A percentile compares a stretch with the other conserved stretches of the same genome.
These are phyloP conservation scores for Coemansia sp. DNA, from an alignment of 192 early-diverging fungal genomes.

Conservation along the genomic window DNA sequence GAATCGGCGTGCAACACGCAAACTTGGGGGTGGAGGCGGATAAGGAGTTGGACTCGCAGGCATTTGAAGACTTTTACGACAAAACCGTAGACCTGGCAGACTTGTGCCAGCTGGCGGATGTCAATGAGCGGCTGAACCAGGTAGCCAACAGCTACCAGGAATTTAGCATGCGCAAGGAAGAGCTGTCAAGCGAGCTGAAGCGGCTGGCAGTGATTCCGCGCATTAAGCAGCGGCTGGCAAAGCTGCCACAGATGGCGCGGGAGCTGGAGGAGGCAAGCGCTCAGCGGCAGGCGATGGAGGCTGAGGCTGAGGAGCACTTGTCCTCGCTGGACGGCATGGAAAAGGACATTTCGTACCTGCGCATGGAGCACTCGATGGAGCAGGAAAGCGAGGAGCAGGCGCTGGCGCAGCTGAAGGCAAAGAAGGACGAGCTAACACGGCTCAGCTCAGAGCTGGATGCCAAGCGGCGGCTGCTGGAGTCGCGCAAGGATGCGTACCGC, in stretches of 20 bases:
- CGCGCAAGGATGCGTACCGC: slow-evolving; percentile 35
- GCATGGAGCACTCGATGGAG: slow-evolving; percentile 50
- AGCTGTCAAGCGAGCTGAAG: slow-evolving; percentile 45
- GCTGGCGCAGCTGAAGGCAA: slow-evolving; percentile 28
- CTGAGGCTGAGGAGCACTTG: slow-evolving; percentile 27
- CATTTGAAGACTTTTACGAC: slow-evolving; percentile 56
- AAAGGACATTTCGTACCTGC: slow-evolving; percentile 47
- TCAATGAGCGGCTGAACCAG: slow-evolving; percentile 55
- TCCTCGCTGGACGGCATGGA: slow-evolving; percentile 39
- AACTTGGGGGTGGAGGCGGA: slow-evolving; percentile 40
- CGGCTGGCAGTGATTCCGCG: slow-evolving; percentile 43
- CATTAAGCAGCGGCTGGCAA: slow-evolving; percentile 39
- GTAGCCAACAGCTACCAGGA: slow-evolving; percentile 56
- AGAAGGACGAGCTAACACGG: slow-evolving; percentile 25
- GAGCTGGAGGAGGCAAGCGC: slow-evolving; percentile 31
- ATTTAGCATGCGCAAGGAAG: slow-evolving; percentile 40
- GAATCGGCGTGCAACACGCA: slow-evolving; percentile 52
- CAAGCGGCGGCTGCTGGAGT: slow-evolving; percentile 35
- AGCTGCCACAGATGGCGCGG: slow-evolving; percentile 42
- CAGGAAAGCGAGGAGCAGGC: slow-evolving; percentile 53
- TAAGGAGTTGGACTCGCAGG: slow-evolving; percentile 48
- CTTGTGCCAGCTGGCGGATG: slow-evolving; percentile 50
- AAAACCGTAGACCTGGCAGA: slow-evolving; percentile 55
- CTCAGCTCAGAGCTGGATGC: slow-evolving; percentile 41
- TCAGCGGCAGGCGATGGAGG: slow-evolving; percentile 35